These are phyloP conservation scores for Eremochloa ophiuroides DNA, from an alignment of 176 grass and related monocot genomes.

Conservation along the genomic window DNA sequence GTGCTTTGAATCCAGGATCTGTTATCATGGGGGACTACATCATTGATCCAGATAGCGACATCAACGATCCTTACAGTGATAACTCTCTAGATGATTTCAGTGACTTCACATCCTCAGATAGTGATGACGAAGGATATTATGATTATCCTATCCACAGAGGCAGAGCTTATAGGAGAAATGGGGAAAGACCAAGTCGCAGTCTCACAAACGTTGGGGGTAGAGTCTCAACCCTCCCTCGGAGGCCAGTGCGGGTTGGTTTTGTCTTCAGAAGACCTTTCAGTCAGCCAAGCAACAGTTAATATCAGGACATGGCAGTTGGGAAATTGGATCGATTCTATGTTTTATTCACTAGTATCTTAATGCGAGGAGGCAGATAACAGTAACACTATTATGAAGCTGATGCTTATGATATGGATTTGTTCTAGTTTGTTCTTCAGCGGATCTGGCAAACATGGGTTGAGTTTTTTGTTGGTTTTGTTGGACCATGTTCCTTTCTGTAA, in stretches of 20 bases:
- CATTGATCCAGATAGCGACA: conserved; percentile 48
- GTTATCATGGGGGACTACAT: conserved; percentile 69
- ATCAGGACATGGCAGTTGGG: neutral
- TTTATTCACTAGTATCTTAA: neutral
- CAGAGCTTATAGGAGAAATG: conserved; percentile 12
- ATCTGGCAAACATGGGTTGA: neutral
- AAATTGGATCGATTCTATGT: neutral
- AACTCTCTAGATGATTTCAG: neutral
- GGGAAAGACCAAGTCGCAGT: conserved; percentile 3
- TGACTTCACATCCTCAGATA: neutral
- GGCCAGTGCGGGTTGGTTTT: neutral
- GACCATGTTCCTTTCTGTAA: neutral
- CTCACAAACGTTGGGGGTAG: neutral
- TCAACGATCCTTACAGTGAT: neutral
- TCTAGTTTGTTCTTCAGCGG: conserved; percentile 1
- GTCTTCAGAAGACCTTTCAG: neutral
- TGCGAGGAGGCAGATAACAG: neutral
- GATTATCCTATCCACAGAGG: neutral
- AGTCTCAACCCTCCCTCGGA: neutral
- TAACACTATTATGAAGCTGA: neutral
- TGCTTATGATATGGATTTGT: conserved; percentile 12
- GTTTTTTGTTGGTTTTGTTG: neutral
- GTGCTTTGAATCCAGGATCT: conserved; percentile 61
- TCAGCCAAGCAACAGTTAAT: neutral
- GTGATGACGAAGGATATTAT: neutral